Evolutionary conservation across 1,284 basidiomycete species (phyloP), one percentile per base, ranked within the genome.

Genomic region (Peniophora sp.): DNA sequence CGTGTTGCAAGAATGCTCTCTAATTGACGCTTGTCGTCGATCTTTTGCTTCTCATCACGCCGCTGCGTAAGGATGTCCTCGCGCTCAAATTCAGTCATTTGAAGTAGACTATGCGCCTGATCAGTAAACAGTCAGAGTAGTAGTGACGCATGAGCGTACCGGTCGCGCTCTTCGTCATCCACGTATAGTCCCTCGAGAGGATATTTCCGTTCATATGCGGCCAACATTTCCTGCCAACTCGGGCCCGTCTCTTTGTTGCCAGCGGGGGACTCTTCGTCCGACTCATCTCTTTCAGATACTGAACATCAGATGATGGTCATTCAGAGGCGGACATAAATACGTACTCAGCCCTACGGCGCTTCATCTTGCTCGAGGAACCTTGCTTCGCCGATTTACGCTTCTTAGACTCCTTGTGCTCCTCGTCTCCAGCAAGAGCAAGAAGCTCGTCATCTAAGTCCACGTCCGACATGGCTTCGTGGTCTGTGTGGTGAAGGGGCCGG

Each of bases 121-220:
- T n/a, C n/a, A n/a, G n/a, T n/a, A n/a, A n/a, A n/a, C n/a, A n/a
- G n/a, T n/a, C n/a, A n/a, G n/a, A n/a, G n/a, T n/a, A n/a, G n/a
- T n/a, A n/a, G n/a, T n/a, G n/a, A n/a, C n/a, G n/a, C n/a, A 34
- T 39, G 24, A 18, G 47, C 85, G 70, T 68, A 92, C 90, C 75
- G 69, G 57, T 87, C 79, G 61, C 88, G 81, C 65, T 97, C 95
- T 3, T 72, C 76, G 58, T 92, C 89, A 60, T 93, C 82, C 52
- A 81, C 79, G 64, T 91, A 97, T 66, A 92, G 92, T 45, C 91
- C 92, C 60, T 97, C 94, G 18, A 96, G 70, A 0, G 92, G 94
- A 64, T 92, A 97, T 3, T 85, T 85, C 58, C 91, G 88, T 51
- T 52, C 14, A 66, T 61, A 39, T 52, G 37, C 27, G 27, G 27